Evolutionary conservation across 352 stramenopile genomes (phyloP).

Genomic region (Albugo candida): DNA sequence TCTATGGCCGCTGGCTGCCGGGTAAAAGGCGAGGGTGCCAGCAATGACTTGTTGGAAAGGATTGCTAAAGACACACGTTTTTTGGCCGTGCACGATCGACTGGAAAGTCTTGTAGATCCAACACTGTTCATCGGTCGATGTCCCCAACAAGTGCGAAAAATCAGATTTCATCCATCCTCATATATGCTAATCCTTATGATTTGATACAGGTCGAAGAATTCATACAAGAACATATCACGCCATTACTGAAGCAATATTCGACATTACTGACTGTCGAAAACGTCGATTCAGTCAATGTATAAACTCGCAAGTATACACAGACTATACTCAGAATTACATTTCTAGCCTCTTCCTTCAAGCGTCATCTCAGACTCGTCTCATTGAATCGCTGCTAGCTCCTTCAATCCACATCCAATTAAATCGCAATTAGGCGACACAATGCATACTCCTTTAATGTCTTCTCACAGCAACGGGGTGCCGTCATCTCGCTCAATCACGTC

Average conservation of each 20-base stretch:
- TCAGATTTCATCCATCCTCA: no score
- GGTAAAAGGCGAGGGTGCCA: slow-evolving; percentile 94
- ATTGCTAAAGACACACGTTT: slow-evolving; percentile 91
- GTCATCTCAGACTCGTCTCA: no score
- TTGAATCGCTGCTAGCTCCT: no score
- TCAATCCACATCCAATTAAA: no score
- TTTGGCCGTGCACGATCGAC: slow-evolving; percentile 85
- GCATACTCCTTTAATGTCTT: no score
- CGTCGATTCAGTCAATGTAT: slow-evolving; percentile 94
- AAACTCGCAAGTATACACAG: slow-evolving; percentile 11
- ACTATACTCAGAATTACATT: no score
- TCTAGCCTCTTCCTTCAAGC: no score
- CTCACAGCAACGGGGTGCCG: no score
- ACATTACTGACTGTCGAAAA: slow-evolving; percentile 80
- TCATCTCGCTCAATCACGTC: no score
- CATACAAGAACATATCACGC: slow-evolving; percentile 85
- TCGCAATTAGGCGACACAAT: no score
- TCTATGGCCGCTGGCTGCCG: slow-evolving; percentile 95
- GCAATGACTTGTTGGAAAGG: slow-evolving; percentile 95
- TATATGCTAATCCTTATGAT: no score
- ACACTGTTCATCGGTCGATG: slow-evolving; percentile 94
- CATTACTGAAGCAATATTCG: slow-evolving; percentile 82
- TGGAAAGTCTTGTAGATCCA: slow-evolving; percentile 92
- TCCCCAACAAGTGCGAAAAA: slow-evolving; percentile 54
- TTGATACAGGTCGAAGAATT: slow-evolving; percentile 78